These are phyloP conservation scores for Vigna reflexopilosa DNA, from an alignment of 306 rosid species.

Conservation along the genomic window DNA sequence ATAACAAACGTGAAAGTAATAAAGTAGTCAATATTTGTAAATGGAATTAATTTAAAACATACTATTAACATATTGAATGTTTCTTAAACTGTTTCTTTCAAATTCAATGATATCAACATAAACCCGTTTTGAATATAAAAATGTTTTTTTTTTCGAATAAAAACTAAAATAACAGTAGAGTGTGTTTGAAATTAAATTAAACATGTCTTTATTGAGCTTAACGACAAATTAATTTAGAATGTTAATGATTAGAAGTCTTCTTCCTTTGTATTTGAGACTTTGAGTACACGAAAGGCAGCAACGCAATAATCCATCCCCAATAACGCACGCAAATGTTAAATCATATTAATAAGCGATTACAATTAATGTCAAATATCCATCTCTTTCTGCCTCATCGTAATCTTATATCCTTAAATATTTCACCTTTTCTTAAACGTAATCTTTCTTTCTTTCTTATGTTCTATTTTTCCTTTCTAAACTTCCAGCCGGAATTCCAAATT, in stretches of 20 bases:
- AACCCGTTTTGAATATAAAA: no score
- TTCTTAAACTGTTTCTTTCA: not conserved
- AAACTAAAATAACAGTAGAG: no score
- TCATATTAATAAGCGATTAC: not conserved
- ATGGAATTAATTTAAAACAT: not conserved
- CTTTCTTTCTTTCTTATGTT: not conserved
- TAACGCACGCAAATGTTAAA: not conserved
- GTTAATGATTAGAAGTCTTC: not conserved
- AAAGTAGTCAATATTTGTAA: not conserved
- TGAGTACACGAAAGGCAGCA: slow-evolving; percentile 17
- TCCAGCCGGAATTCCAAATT: not conserved
- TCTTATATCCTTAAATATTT: not conserved
- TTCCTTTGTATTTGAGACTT: not conserved
- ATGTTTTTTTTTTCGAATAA: no score
- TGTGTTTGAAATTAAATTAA: not conserved
- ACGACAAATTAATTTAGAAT: not conserved
- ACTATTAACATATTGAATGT: not conserved
- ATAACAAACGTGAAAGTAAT: no score
- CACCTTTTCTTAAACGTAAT: not conserved
- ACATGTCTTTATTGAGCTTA: not conserved
- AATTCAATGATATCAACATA: no score
- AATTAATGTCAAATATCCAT: not conserved
- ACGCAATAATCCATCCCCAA: slow-evolving; percentile 3
- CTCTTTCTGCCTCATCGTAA: not conserved
- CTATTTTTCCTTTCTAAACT: not conserved